These are phyloP conservation scores for Saccharomyces hybrid DNA, from an alignment of 1,139 yeast genomes.

Conservation along the genomic window DNA sequence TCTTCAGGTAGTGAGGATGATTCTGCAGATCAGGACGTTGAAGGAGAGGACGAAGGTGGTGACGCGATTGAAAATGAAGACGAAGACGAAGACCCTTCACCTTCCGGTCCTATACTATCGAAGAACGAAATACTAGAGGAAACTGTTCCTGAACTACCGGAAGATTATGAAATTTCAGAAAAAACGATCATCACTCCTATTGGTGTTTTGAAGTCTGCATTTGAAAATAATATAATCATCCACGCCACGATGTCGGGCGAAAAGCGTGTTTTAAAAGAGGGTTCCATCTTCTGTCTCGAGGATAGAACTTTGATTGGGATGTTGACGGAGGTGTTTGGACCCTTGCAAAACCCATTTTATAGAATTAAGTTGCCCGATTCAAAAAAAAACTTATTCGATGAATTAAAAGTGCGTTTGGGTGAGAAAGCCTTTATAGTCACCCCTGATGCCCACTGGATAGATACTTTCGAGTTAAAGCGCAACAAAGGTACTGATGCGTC, in stretches of 20 bases:
- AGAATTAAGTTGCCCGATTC: constrained; percentile 56
- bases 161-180: constrained; percentile 50
- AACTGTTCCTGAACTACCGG: constrained; percentile 60
- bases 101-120: constrained; percentile 62
- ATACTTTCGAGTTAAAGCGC: constrained; percentile 62
- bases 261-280: constrained; percentile 72
- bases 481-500: constrained; percentile 91
- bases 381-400: constrained; percentile 35
- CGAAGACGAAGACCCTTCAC: constrained; percentile 30
- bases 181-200: constrained; percentile 62
- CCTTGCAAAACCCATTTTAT: constrained; percentile 76
- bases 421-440: constrained; percentile 66
- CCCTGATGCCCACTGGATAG: constrained; percentile 69
- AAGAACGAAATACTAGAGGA: constrained; percentile 71
- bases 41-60: constrained; percentile 5
- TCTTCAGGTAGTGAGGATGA: constrained; percentile 9
- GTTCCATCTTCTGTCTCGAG: constrained; percentile 70
- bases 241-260: constrained; percentile 80
- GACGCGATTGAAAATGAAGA: constrained; percentile 22
- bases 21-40: constrained; percentile 7
- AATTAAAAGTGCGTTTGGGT: constrained; percentile 45
- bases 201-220: constrained; percentile 64
- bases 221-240: constrained; percentile 65
- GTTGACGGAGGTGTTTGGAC: constrained; percentile 84
- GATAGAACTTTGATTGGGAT: constrained; percentile 73